Conservation (phyloP, 805 yeast species). For the Myxozyma mucilagina region DNA sequence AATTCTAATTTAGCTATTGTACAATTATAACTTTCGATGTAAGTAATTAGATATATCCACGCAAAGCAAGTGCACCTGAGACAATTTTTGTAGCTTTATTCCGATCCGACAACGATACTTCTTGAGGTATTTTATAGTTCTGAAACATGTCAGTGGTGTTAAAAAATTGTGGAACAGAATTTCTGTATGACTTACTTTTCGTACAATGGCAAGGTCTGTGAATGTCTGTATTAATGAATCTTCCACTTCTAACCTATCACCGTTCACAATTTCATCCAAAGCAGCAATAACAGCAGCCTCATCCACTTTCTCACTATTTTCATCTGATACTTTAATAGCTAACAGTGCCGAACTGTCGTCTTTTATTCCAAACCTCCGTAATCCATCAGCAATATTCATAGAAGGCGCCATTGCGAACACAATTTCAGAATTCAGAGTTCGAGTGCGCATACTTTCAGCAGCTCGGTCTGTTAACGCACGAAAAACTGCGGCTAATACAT, state of each 20-base stretch:
- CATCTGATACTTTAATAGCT: conserved; percentile 50
- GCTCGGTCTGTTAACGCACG: conserved; percentile 57
- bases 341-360: conserved; percentile 49
- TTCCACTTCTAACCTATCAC: conserved; percentile 24
- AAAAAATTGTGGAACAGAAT: no score
- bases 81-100: conserved; percentile 8
- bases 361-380: conserved; percentile 69
- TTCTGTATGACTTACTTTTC: conserved; percentile 6
- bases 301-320: background rate
- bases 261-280: conserved; percentile 31
- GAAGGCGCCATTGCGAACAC: conserved; percentile 68
- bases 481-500: conserved; percentile 59
- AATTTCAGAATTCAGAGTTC: conserved; percentile 68
- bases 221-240: conserved; percentile 8
- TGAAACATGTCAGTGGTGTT: background rate
- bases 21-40: background rate
- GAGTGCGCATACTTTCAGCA: conserved; percentile 54
- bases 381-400: conserved; percentile 69
- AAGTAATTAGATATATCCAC: conserved; percentile 18
- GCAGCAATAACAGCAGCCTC: conserved; percentile 1
- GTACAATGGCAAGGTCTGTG: conserved; percentile 17
- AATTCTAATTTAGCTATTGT: background rate
- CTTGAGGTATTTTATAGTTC: conserved; percentile 28
- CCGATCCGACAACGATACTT: conserved; percentile 5
- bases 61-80: conserved; percentile 26